phyloP scores from a whole-genome alignment of 768 basidiomycete species.

The Gymnopilus junonius region DNA sequence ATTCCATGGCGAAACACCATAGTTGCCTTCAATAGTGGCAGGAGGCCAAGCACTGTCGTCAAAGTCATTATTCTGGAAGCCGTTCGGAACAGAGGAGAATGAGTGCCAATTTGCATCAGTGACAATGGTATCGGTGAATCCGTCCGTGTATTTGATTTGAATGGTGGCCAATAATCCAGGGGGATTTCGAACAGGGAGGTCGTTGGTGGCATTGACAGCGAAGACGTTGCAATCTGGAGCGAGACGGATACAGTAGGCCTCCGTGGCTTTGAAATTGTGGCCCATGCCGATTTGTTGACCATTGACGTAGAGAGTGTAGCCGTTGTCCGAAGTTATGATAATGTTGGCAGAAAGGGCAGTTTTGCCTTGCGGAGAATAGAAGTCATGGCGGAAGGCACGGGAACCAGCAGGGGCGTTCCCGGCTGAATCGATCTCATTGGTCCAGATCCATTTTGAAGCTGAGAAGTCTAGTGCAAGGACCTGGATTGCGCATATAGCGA shows the following conservation, averaged over 20 bases:
- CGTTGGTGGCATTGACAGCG: slow-evolving; percentile 31
- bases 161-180: slow-evolving; percentile 36
- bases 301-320: slow-evolving; percentile 35
- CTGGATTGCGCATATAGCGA: neutral
- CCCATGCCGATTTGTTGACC: slow-evolving; percentile 29
- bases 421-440: slow-evolving; percentile 16
- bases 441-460: slow-evolving; percentile 37
- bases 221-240: slow-evolving; percentile 34
- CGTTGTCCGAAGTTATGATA: slow-evolving; percentile 34
- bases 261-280: slow-evolving; percentile 9
- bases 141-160: slow-evolving; percentile 34
- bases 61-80: slow-evolving; percentile 32
- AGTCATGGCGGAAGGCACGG: slow-evolving; percentile 34
- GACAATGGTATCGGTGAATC: slow-evolving; percentile 31
- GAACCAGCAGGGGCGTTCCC: slow-evolving; percentile 24
- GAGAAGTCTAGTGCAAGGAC: slow-evolving; percentile 6
- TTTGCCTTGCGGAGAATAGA: slow-evolving; percentile 27
- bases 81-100: slow-evolving; percentile 24
- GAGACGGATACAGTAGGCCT: slow-evolving; percentile 34
- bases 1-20: slow-evolving; percentile 5
- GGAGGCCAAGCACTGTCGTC: slow-evolving; percentile 35
- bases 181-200: slow-evolving; percentile 15
- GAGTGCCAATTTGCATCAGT: slow-evolving; percentile 36
- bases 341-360: slow-evolving; percentile 33
- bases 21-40: slow-evolving; percentile 26